Base-by-base conservation (phyloP, 2,329 filamentous ascomycete species). In the Rhynchosporium graminicola region DNA sequence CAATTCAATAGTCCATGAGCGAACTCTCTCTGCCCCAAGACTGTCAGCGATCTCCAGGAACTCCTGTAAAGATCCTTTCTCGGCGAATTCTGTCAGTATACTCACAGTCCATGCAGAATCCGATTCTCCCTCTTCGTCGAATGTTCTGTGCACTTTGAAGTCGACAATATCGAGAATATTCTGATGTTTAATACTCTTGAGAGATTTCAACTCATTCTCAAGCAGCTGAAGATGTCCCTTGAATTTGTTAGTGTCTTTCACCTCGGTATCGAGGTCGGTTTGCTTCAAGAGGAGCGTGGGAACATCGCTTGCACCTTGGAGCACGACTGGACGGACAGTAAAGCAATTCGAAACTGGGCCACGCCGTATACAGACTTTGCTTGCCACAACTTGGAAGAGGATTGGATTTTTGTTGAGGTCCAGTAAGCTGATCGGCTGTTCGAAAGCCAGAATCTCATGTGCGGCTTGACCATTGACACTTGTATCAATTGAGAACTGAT, bases 1-100 rank as follows among this genome's bases (percentile, higher is more conserved):
- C 20, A 99, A 81, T 71, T 97, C 92, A 63, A 93, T 87, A n/a
- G 92, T 95, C 89, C 92, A 98, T 29, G 91, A 87, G 59, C 92
- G 88, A 50, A 93, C 87, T 73, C 88, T 93, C 66, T 85, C 84
- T 57, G 90, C 83, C 47, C 89, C 85, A 57, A 97, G 79, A 36
- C 84, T 84, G 4, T 90, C 91, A 47, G 92, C 86, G 64, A 94
- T 84, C 61, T 94, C 89, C 36, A 99, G 80, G 26, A 96, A 80
- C 70, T 97, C 92, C 33, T 88, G 85, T 13, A 99, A 78, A 0
- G 93, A 91, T 0, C 92, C 92, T 74, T 91, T 92, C 58, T 92
- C 89, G 10, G 91, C 90, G 70, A 91, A 83, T 54, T 93, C 89
- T 47, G 84, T 87, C 28, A 97, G 80, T 3, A 95, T 80, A 68